Evolutionary conservation across 2,329 filamentous ascomycete species (phyloP), one percentile per base, ranked within the genome.

Genomic region (Penicillium oxalicum): DNA sequence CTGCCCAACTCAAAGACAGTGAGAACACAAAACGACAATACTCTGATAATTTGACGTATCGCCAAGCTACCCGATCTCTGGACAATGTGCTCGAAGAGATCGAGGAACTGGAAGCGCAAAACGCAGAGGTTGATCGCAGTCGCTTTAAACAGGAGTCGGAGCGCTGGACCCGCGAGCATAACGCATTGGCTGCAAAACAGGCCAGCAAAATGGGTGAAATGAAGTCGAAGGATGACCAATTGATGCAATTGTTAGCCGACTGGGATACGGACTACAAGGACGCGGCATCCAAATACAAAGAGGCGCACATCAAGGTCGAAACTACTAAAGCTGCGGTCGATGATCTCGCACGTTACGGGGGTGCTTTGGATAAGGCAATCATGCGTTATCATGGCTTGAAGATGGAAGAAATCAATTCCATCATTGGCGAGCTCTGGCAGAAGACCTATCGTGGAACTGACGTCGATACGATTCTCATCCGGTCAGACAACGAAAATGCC

Each of bases 341-440:
- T 49, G 93, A 98, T 65, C 75, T 98, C 33, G 86, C 79, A 5
- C 86, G 88, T 36, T 97, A 95, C 65, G 79, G 82, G 38, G 78
- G 81, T 8, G 93, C 93, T 6, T 79, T 98, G 9, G 91, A 97
- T 74, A 89, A 93, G 53, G 94, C 93, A 40, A 94, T 98, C 63
- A 96, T 98, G 88, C 88, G 88, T 62, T 98, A 91, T 65, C 93
- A 98, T 73, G 80, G 85, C 28, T 75, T 95, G 65, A 98, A 98
- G 76, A 98, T 98, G 93, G 88, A 93, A 59, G 91, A 98, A 68
- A 91, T 98, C 68, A 98, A 98, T 70, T 81, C 83, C 48, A 96
- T 96, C 67, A 86, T 94, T 44, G 88, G 87, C 55, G 93, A 98
- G 68, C 79, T 98, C n/a, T 98, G 93, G 93, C 88, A 88, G 70